Percentiles rank a stretch among this genome's conserved stretches.
Conservation (phyloP, 73 alveolate species). For the Symbiodinium pilosum region DNA sequence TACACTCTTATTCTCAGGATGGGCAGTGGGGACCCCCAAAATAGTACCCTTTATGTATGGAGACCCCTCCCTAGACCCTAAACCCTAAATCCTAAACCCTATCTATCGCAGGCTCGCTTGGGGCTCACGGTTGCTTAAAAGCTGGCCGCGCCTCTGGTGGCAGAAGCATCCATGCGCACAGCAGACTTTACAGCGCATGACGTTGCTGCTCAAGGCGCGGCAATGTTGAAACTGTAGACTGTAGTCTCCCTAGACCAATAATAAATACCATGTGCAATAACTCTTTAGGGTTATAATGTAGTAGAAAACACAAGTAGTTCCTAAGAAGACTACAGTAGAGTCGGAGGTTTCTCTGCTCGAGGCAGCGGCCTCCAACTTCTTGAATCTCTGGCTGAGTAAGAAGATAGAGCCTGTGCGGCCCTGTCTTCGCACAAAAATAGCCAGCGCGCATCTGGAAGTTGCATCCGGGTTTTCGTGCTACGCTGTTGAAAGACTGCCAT, state of each 20-base stretch:
- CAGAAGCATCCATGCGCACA: constrained; percentile 20
- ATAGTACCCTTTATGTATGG: too few species aligned
- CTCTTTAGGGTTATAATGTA: too few species aligned
- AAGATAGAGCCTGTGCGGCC: neutral
- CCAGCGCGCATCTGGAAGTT: constrained; percentile 5
- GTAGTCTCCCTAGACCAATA: too few species aligned
- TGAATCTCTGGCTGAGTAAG: neutral
- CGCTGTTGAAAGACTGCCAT: too few species aligned
- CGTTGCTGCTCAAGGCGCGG: neutral
- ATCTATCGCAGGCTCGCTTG: too few species aligned
- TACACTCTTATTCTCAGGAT: too few species aligned
- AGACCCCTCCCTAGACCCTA: too few species aligned
- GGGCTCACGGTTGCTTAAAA: too few species aligned
- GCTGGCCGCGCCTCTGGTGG: neutral
- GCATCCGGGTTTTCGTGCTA: neutral
- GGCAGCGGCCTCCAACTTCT: neutral
- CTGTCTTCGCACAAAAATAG: neutral
- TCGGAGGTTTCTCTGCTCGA: neutral
- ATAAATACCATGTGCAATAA: too few species aligned
- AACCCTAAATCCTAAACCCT: too few species aligned
- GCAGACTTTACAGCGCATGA: neutral
- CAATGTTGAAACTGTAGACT: neutral
- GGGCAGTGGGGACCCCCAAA: too few species aligned
- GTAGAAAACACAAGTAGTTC: too few species aligned
- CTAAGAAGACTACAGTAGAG: neutral